These are phyloP conservation scores for Pleurostoma richardsiae DNA, from an alignment of 2,329 filamentous ascomycete species.

Conservation along the genomic window DNA sequence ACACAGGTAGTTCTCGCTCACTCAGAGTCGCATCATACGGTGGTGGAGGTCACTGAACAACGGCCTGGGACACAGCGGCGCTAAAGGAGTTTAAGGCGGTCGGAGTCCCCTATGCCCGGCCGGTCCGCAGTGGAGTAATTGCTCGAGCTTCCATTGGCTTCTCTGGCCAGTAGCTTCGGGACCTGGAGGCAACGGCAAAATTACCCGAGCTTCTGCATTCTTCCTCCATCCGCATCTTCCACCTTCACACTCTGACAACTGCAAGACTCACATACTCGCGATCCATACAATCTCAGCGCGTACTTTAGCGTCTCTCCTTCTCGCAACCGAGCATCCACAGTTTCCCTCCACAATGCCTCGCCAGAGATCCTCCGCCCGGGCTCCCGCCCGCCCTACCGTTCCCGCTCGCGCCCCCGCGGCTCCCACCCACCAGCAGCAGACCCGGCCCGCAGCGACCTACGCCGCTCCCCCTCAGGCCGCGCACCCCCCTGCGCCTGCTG, in stretches of 20 bases:
- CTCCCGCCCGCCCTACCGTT: conserved; percentile 63
- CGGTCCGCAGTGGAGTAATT: conserved; percentile 12
- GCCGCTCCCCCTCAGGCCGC: conserved; percentile 40
- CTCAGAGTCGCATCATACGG: too few relatives aligned
- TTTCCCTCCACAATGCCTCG: conserved; percentile 61
- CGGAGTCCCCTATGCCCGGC: not conserved
- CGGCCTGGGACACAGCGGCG: too few relatives aligned
- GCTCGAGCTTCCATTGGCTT: conserved; percentile 20
- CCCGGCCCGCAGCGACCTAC: conserved; percentile 66
- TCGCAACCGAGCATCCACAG: not conserved
- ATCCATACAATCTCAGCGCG: conserved; percentile 1
- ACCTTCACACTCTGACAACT: not conserved
- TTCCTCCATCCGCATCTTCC: conserved; percentile 4
- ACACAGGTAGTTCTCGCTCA: too few relatives aligned
- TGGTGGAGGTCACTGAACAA: too few relatives aligned
- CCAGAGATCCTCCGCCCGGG: conserved; percentile 63
- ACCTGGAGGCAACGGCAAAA: conserved; percentile 15
- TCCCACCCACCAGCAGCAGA: conserved; percentile 50
- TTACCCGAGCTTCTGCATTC: conserved; percentile 13
- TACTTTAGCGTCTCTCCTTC: too few relatives aligned
- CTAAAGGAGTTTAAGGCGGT: too few relatives aligned
- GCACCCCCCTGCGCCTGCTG: conserved; percentile 42
- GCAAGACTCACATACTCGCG: conserved; percentile 1
- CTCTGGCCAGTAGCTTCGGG: conserved; percentile 6
- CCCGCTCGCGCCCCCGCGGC: conserved; percentile 48